A percentile compares a stretch with the other conserved stretches of the same genome.
Evolutionary conservation across 2,329 filamentous ascomycete genomes (phyloP).

Genomic region (Westerdykella aurantiaca): DNA sequence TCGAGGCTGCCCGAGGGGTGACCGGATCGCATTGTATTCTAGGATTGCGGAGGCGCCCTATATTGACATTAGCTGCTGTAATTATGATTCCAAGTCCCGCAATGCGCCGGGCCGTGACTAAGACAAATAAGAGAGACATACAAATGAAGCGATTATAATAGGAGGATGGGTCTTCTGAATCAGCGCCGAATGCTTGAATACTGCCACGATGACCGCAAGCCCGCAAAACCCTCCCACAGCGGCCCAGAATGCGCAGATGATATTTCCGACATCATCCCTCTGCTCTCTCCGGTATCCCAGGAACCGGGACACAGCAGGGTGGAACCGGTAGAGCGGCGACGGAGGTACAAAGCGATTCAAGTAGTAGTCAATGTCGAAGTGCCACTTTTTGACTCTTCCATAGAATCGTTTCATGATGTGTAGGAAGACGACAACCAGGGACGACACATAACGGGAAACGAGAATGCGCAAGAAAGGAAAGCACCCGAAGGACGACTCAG

Average conservation of each 20-base stretch:
- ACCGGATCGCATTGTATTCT: constrained; percentile 44
- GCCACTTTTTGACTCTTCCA: constrained; percentile 22
- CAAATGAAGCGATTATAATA: constrained; percentile 41
- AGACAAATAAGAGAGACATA: constrained; percentile 15
- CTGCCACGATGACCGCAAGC: constrained; percentile 38
- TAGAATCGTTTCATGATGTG: background rate
- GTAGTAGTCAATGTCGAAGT: constrained; percentile 72
- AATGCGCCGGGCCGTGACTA: background rate
- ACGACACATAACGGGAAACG: background rate
- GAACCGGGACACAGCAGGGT: constrained; percentile 60
- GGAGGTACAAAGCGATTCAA: constrained; percentile 65
- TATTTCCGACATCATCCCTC: constrained; percentile 37
- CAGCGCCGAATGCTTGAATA: constrained; percentile 37
- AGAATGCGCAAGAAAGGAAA: background rate
- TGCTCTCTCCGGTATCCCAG: constrained; percentile 45
- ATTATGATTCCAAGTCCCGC: background rate
- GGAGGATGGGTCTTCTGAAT: constrained; percentile 39
- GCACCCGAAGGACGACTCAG: background rate
- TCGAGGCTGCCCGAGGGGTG: constrained; percentile 45
- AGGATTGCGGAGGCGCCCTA: constrained; percentile 45
- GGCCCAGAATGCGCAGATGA: constrained; percentile 40
- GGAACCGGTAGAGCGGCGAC: constrained; percentile 59
- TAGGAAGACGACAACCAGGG: background rate
- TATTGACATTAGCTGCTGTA: constrained; percentile 2
- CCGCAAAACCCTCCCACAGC: constrained; percentile 42